Base-by-base conservation (phyloP, 345 rosid genomes). In the Chamaenerion angustifolium region DNA sequence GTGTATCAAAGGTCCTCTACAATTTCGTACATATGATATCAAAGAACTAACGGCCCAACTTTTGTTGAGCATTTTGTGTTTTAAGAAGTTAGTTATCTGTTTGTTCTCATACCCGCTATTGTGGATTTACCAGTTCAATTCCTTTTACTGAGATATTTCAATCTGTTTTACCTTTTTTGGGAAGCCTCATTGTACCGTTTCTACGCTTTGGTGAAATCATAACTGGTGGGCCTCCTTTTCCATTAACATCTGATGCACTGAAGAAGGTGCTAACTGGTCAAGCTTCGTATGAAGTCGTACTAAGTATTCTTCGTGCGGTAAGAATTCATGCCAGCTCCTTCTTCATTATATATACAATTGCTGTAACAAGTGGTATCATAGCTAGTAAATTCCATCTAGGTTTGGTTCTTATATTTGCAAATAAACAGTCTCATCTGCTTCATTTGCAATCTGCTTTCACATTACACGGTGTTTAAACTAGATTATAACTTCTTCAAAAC, bases 151-250 rank as follows among this genome's bases (percentile, higher is more conserved):
- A 18, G 10, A 40, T 41, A 12, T 56, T 7, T 35, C 46, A 12
- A 31, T 47, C 40, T 15, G 6, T 48, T 57, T 18, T 14, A 2
- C 4, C 25, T 61, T 61, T 52, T 12, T 45, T 42, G 67, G 60
- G 59, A 62, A 90, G 98, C 65, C 81, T 90, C 58, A 56, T 90
- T 47, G 77, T 90, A 54, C 98, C 98, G 18, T 90, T 90, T 82
- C 70, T 90, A 80, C 93, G 98, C 43, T 69, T 90, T 50, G 98
- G 95, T 5, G 96, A 90, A 71, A 49, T 52, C 41, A 37, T 90
- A 11, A 52, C 78, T 2, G 95, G 95, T 16, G 98, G 98, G 52
- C 70, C 93, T 47, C 94, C 75, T 79, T 90, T 90, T 72, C 83
- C 94, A 10, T 67, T 90, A 53, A 79, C 88, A 43, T 67, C 98